These are phyloP conservation scores for Wickerhamiella pararugosa DNA, from an alignment of 1,139 yeast species.

Conservation along the genomic window DNA sequence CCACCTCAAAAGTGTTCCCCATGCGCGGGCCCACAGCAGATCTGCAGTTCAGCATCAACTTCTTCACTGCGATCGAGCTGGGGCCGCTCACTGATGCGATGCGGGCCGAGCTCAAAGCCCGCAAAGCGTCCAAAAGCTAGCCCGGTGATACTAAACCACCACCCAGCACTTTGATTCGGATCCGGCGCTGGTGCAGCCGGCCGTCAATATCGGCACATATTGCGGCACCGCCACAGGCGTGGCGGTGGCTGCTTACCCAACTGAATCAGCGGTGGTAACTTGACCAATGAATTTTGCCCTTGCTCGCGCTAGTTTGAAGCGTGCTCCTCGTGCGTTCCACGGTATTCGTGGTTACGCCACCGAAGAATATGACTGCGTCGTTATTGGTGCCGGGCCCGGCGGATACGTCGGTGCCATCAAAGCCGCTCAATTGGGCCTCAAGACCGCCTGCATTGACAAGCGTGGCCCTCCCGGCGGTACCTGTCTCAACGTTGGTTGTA, in stretches of 20 bases:
- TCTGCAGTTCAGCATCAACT: constrained; percentile 73
- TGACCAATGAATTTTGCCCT: too few relatives aligned
- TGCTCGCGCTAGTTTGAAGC: too few relatives aligned
- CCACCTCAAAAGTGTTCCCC: constrained; percentile 29
- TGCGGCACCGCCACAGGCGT: too few relatives aligned
- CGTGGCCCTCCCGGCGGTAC: constrained; percentile 97
- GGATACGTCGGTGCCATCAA: constrained; percentile 95
- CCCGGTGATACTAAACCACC: too few relatives aligned
- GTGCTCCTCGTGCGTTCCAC: too few relatives aligned
- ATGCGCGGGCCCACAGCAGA: constrained; percentile 24
- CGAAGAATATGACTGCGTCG: constrained; percentile 74
- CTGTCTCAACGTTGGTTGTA: constrained; percentile 95
- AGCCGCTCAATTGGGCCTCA: constrained; percentile 90
- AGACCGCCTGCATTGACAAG: constrained; percentile 94
- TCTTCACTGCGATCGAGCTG: constrained; percentile 81
- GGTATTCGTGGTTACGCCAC: constrained; percentile 4
- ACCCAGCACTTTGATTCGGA: too few relatives aligned
- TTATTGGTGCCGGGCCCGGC: constrained; percentile 99
- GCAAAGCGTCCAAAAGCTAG: too few relatives aligned
- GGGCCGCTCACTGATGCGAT: constrained; percentile 72
- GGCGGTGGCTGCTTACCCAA: too few relatives aligned
- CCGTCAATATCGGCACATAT: too few relatives aligned
- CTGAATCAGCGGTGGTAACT: too few relatives aligned
- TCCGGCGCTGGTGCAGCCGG: too few relatives aligned
- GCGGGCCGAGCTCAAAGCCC: constrained; percentile 32